These are phyloP conservation scores for Sporothrix globosa DNA, from an alignment of 2,329 filamentous ascomycete genomes.

Conservation along the genomic window DNA sequence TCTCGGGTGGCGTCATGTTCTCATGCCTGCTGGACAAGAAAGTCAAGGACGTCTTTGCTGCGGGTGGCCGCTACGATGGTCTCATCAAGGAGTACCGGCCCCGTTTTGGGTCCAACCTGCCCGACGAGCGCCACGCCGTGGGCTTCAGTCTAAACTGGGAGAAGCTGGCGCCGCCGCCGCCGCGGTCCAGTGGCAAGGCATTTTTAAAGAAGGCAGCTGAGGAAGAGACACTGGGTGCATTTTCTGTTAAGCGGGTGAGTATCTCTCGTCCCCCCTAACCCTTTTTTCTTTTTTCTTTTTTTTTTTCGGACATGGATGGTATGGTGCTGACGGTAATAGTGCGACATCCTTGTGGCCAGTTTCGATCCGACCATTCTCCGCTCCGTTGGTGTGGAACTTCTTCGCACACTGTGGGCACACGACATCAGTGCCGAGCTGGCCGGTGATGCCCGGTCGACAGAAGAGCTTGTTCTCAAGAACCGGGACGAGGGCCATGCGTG, in stretches of 20 bases:
- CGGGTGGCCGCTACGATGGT: slow-evolving; percentile 89
- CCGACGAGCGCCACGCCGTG: slow-evolving; percentile 76
- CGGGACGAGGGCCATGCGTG: slow-evolving; percentile 79
- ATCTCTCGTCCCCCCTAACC: too few relatives aligned
- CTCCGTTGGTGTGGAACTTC: slow-evolving; percentile 73
- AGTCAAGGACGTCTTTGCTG: slow-evolving; percentile 83
- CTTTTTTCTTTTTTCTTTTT: too few relatives aligned
- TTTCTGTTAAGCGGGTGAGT: slow-evolving; percentile 65
- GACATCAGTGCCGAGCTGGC: slow-evolving; percentile 89
- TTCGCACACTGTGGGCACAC: slow-evolving; percentile 78
- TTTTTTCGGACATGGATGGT: neutral
- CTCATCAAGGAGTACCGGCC: slow-evolving; percentile 83
- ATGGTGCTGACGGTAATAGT: slow-evolving; percentile 51
- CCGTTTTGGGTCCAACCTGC: slow-evolving; percentile 60
- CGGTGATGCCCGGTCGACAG: slow-evolving; percentile 73
- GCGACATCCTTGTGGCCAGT: slow-evolving; percentile 86
- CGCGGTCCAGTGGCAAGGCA: slow-evolving; percentile 47
- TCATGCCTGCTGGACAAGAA: slow-evolving; percentile 88
- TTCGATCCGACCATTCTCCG: slow-evolving; percentile 79
- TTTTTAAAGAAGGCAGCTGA: slow-evolving; percentile 70
- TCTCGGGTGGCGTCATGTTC: slow-evolving; percentile 81
- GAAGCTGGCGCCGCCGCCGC: slow-evolving; percentile 69
- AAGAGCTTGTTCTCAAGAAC: slow-evolving; percentile 77
- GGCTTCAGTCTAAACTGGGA: slow-evolving; percentile 93
- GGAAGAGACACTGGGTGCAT: slow-evolving; percentile 63